Evolutionary conservation across 805 yeast genomes (phyloP), one percentile per base, ranked within the genome.

Genomic region (Starmerella ratchasimensis): DNA sequence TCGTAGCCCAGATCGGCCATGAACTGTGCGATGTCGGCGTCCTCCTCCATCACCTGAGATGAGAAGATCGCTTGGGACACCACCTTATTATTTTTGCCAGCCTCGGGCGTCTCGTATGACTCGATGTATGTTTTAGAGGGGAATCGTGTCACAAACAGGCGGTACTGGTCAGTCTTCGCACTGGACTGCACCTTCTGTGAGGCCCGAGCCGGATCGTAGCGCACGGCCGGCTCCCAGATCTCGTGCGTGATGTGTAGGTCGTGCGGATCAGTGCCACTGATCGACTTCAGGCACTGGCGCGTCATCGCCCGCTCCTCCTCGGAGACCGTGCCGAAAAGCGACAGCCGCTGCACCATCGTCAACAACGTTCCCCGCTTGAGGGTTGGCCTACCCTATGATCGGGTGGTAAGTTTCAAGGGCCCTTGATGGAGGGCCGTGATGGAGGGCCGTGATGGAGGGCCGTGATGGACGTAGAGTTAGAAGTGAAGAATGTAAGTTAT

Each of bases 1-100:
- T 66, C 68, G 59, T 81, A 84, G 0, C 94, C 94, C 34, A 86
- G 60, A 35, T 72, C 79, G 31, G 65, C 68, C 41, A 84, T 49
- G 19, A 68, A 61, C 5, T 39, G 38, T 11, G 39, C 65, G 50
- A 54, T 52, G 63, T 38, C 61, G 47, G 43, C 58, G 44, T 38
- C 53, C 22, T 9, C 58, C 3, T 32, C 17, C 14, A 17, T 5
- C 5, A 70, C 45, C 13, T 54, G 49, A 13, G 71, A 56, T 51
- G 77, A 83, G 43, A 76, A 65, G 10, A 81, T 67, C 14, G 80
- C 69, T 54, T 83, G 93, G 42, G 69, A 72, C 18, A 67, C 68
- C 38, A 69, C 76, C 55, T 69, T 68, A 22, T 41, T 43, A 50
- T 57, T 51, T 16, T 55, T 52, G 20, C 63, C 63, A 1, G 64